Conservation (phyloP, 345 rosid genomes). For the Psidium guajava region DNA sequence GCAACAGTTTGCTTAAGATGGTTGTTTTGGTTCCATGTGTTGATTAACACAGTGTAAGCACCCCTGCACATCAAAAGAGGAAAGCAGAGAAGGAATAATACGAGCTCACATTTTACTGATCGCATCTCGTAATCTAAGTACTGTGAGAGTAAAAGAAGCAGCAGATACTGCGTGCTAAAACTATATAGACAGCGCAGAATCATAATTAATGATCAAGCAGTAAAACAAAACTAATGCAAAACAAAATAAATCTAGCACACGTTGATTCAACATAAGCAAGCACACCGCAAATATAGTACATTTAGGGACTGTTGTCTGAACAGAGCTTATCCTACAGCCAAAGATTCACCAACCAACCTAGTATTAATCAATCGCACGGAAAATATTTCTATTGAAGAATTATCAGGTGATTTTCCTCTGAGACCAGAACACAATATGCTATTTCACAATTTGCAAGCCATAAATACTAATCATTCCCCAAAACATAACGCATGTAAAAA, state of each 20-base stretch:
- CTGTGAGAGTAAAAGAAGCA: neutral
- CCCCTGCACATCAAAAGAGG: slow-evolving; percentile 1
- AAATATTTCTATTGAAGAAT: neutral
- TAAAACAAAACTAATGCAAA: neutral
- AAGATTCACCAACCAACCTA: neutral
- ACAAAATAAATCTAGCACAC: neutral
- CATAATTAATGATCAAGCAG: neutral
- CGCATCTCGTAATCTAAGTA: neutral
- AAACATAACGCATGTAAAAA: neutral
- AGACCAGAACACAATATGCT: neutral
- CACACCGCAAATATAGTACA: neutral
- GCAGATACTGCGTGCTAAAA: too few relatives aligned
- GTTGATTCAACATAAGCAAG: neutral
- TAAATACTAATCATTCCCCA: neutral
- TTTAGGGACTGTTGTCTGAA: neutral
- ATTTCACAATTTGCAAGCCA: neutral
- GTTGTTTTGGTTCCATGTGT: slow-evolving; percentile 10
- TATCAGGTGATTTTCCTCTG: neutral
- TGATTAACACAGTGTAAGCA: slow-evolving; percentile 13
- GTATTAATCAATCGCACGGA: too few relatives aligned
- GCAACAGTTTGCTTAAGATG: slow-evolving; percentile 9
- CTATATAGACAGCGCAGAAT: neutral
- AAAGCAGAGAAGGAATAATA: neutral
- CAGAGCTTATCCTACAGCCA: neutral
- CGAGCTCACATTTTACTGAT: neutral